Percentiles rank a stretch among this genome's conserved stretches.
Conservation (phyloP, 2,329 filamentous ascomycete species). For the Hymenoscyphus fraxineus region DNA sequence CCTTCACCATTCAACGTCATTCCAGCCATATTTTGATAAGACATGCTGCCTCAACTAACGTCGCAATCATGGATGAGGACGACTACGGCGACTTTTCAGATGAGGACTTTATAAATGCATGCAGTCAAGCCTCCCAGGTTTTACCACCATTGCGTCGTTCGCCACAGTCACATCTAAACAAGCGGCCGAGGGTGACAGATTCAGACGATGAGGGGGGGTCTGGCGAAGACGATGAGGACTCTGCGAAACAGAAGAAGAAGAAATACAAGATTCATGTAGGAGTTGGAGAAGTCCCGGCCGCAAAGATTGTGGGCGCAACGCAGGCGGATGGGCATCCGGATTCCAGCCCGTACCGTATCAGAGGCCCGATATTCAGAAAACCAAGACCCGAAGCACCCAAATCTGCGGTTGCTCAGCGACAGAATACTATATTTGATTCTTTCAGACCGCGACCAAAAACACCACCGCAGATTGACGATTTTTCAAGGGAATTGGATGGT, state of each 20-base stretch:
- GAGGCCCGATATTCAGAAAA: slow-evolving; percentile 49
- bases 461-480: slow-evolving; percentile 31
- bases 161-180: slow-evolving; percentile 32
- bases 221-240: slow-evolving; percentile 22
- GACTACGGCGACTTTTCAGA: slow-evolving; percentile 65
- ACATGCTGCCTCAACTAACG: neutral
- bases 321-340: slow-evolving; percentile 32
- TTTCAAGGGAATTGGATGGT: slow-evolving; percentile 46
- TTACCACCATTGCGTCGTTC: slow-evolving; percentile 30
- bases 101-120: slow-evolving; percentile 59
- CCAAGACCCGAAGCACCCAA: slow-evolving; percentile 34
- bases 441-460: slow-evolving; percentile 9
- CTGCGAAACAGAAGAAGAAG: slow-evolving; percentile 25
- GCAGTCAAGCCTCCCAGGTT: slow-evolving; percentile 44
- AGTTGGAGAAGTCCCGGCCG: slow-evolving; percentile 25
- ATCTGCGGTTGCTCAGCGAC: slow-evolving; percentile 14
- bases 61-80: slow-evolving; percentile 42
- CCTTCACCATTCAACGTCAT: neutral
- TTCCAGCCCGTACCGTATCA: slow-evolving; percentile 48
- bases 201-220: slow-evolving; percentile 19
- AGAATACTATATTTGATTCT: slow-evolving; percentile 3
- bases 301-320: slow-evolving; percentile 31
- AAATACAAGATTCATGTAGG: slow-evolving; percentile 33
- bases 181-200: slow-evolving; percentile 35
- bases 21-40: neutral